phyloP scores from a whole-genome alignment of 345 rosid genomes.

The Arabidopsis suecica region DNA sequence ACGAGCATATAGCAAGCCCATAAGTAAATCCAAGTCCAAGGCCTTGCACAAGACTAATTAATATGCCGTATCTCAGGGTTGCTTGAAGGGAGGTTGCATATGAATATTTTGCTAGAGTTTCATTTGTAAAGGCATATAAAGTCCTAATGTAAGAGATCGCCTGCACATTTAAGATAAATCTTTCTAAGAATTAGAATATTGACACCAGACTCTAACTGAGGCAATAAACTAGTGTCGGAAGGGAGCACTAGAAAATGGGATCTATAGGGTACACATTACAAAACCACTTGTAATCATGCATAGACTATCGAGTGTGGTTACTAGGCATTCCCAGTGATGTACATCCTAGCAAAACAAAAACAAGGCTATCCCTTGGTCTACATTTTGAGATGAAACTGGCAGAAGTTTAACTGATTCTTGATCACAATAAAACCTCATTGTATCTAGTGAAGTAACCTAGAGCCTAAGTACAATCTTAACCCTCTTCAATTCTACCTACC shows the following conservation, averaged over 20 bases:
- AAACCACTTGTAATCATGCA: conserved; percentile 28
- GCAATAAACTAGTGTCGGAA: conserved; percentile 15
- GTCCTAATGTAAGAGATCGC: conserved; percentile 86
- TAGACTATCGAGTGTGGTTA: conserved; percentile 13
- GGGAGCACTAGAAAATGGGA: conserved; percentile 12
- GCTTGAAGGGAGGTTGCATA: conserved; percentile 98
- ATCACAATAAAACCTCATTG: conserved; percentile 6
- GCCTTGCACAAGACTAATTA: conserved; percentile 98
- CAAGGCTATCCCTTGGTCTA: conserved; percentile 17
- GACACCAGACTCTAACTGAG: conserved; percentile 3
- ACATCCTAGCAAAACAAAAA: conserved; percentile 10
- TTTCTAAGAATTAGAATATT: conserved; percentile 22
- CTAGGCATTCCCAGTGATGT: conserved; percentile 18
- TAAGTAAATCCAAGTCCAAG: conserved; percentile 98
- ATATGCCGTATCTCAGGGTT: conserved; percentile 89
- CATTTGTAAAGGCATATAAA: conserved; percentile 94
- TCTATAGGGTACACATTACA: conserved; percentile 19
- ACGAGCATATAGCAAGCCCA: conserved; percentile 98
- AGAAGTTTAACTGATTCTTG: not conserved
- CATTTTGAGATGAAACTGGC: conserved; percentile 12
- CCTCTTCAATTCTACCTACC: conserved; percentile 5
- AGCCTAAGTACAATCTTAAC: conserved; percentile 6
- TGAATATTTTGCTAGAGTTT: conserved; percentile 95
- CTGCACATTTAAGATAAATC: conserved; percentile 55
- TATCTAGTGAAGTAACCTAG: conserved; percentile 19